Evolutionary conservation across 2,329 filamentous ascomycete species (phyloP).

Genomic region (Diplodia seriata): DNA sequence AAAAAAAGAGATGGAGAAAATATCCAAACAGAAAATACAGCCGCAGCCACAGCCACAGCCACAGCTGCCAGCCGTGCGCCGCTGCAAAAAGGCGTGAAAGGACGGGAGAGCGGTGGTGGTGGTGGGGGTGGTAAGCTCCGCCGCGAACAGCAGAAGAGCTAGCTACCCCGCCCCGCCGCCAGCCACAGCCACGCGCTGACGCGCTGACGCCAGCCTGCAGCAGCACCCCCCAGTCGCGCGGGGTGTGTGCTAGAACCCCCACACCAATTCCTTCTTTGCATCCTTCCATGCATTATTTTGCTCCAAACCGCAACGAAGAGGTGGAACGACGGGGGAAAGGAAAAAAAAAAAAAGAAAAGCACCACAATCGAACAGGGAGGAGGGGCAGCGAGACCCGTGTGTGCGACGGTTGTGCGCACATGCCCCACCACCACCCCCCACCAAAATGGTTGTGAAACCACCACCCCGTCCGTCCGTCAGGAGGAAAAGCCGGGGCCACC

Average conservation of each 20-base stretch:
- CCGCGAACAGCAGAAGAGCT: not conserved
- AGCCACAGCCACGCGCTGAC: no score
- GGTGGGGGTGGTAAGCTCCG: not conserved
- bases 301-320: not conserved
- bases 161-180: no score
- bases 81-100: no score
- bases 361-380: not conserved
- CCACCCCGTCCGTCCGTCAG: not conserved
- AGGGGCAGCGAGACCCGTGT: not conserved
- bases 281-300: not conserved
- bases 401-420: not conserved
- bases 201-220: not conserved
- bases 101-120: not conserved
- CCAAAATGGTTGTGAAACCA: not conserved
- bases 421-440: constrained; percentile 1
- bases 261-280: not conserved
- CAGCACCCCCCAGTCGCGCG: not conserved
- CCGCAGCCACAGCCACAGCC: not conserved
- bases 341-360: no score
- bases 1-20: not conserved
- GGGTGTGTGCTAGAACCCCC: not conserved
- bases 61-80: not conserved
- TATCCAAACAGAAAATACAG: not conserved
- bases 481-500: not conserved
- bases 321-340: not conserved